Evolutionary conservation across 352 stramenopile genomes (phyloP).

Genomic region (Phytophthora palmivora): DNA sequence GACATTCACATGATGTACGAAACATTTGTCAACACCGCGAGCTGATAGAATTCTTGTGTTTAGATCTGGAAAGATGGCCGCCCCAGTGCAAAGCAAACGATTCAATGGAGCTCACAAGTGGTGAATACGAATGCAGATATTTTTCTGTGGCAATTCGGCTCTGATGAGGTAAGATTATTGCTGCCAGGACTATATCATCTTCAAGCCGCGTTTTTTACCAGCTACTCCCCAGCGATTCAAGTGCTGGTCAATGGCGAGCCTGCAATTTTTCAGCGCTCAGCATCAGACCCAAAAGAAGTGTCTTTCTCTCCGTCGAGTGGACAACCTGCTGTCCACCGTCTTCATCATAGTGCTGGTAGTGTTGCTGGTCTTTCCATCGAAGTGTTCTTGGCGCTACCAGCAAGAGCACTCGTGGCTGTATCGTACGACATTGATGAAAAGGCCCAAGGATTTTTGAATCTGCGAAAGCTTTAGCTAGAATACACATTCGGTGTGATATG

Average conservation of each 20-base stretch:
- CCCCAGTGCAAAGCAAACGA: slow-evolving; percentile 57
- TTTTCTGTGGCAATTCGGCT: slow-evolving; percentile 67
- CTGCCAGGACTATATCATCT: slow-evolving; percentile 77
- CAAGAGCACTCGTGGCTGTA: slow-evolving; percentile 53
- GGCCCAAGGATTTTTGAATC: slow-evolving; percentile 75
- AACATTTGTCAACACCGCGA: not conserved
- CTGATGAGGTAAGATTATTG: slow-evolving; percentile 55
- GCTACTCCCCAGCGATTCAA: slow-evolving; percentile 55
- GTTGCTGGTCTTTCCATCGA: slow-evolving; percentile 59
- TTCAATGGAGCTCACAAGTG: slow-evolving; percentile 71
- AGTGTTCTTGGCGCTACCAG: slow-evolving; percentile 64
- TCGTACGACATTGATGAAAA: slow-evolving; percentile 73
- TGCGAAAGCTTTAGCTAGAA: slow-evolving; percentile 65
- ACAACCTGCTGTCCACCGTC: slow-evolving; percentile 24
- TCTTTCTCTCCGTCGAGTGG: slow-evolving; percentile 10
- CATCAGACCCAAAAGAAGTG: not conserved
- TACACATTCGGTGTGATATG: not conserved
- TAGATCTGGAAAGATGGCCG: slow-evolving; percentile 79
- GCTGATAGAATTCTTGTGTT: not conserved
- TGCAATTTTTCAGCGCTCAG: slow-evolving; percentile 29
- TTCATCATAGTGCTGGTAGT: slow-evolving; percentile 69
- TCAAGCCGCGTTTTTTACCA: slow-evolving; percentile 76
- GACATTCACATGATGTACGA: not conserved
- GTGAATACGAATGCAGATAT: slow-evolving; percentile 76
- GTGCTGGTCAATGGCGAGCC: slow-evolving; percentile 74